Base-by-base conservation (phyloP, 1,284 basidiomycete species). In the Tilletia horrida region DNA sequence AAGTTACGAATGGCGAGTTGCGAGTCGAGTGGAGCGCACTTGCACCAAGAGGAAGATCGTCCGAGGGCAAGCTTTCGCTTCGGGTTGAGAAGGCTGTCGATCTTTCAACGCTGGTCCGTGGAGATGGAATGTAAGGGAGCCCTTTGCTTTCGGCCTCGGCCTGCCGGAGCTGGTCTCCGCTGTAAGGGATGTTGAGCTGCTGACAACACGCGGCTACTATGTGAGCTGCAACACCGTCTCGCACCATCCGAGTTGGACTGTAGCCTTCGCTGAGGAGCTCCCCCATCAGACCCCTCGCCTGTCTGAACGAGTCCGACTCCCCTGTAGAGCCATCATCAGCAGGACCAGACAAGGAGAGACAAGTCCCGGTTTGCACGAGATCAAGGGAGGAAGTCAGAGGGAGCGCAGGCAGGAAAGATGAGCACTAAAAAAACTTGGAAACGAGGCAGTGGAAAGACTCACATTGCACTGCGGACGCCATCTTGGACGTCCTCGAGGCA, bases 131-230 rank as follows among this genome's bases (percentile, higher is more conserved):
- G 55, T 59, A 59, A 16, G 27, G 16, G 16, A 13, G 3, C 13
- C 55, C 55, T 21, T 27, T 31, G n/a, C 55, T 3, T 21, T 59
- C 55, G 6, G 55, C 55, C 27, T 59, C 55, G 29, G 55, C 55
- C 3, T 27, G 27, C 7, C 27, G 55, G 25, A 59, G 55, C 18
- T 59, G 27, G 14, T 59, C 29, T 27, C 35, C 55, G 27, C 18
- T 16, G 31, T 18, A 59, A 9, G 55, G 29, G 8, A 59, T 59
- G 16, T 21, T 21, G 29, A 59, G 55, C 2, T 59, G 55, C 29
- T 59, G 23, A 29, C 55, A 59, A 16, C 55, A 59, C 21, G 55
- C 35, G 23, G 27, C 27, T 29, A 59, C 55, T 3, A 59, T 18
- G 55, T 40, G 18, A 16, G 27, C 55, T 13, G 27, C 13, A 16